Base-by-base conservation (phyloP, 306 rosid genomes). In the Malus domestica region DNA sequence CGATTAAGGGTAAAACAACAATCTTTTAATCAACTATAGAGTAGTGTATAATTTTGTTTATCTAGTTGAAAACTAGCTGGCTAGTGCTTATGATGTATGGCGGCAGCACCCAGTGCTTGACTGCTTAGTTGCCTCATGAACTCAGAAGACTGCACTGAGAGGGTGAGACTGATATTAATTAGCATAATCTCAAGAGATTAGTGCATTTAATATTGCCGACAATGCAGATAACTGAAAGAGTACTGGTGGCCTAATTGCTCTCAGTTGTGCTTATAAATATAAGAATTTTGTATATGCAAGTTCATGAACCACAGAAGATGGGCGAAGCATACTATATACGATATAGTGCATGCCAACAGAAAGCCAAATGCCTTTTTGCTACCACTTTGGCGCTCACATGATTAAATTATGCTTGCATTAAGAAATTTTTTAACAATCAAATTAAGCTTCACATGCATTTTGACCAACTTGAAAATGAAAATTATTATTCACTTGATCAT, bases 71-170 rank as follows among this genome's bases (percentile, higher is more conserved):
- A 30, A 25, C 19, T 20, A 70, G 55, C 8, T 15, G 11, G 44
- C 27, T 71, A 71, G 68, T 73, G 77, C 77, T 7, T 1, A 62
- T 74, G 77, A 74, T 61, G 77, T 74, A 74, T 60, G 78, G 78
- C 46, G 78, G 70, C 70, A 29, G 78, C 78, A 62, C 78, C 27
- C 8, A 44, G 71, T 40, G 52, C 54, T 10, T 67, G 12, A 3
- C 54, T 11, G 29, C 52, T n/a, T 42, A 51, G 38, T 59, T 59
- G 42, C 76, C 38, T 55, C 25, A n/a, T 52, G 69, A 61, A 44
- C 70, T 20, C 59, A 74, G 69, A 74, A 33, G 29, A 27, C 11
- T 10, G 70, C 78, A 74, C 61, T 61, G 78, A 61, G 32, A 11
- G 30, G 15, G 20, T 15, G 67, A 29, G 67, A 62, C 6, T 72